These are phyloP conservation scores for Capsella bursapastoris DNA, from an alignment of 345 rosid species.

Conservation along the genomic window DNA sequence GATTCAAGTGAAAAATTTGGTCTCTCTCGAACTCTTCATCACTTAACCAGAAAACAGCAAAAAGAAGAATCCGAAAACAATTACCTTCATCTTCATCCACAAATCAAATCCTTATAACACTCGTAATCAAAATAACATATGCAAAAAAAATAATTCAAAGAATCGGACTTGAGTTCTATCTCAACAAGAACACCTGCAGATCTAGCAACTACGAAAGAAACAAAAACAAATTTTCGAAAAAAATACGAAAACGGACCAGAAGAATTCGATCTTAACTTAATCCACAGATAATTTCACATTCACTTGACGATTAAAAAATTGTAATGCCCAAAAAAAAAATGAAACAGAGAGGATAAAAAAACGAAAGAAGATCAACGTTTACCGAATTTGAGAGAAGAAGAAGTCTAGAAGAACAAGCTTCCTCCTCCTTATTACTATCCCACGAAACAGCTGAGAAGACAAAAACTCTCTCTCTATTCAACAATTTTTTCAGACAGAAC, in stretches of 20 bases:
- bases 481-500: constrained; percentile 27
- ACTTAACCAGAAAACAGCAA: neutral
- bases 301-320: constrained; percentile 6
- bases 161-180: constrained; percentile 12
- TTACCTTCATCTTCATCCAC: constrained; percentile 4
- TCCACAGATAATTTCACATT: constrained; percentile 9
- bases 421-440: neutral
- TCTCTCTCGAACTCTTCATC: too few relatives aligned
- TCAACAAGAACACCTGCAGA: constrained; percentile 10
- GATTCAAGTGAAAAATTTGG: constrained; percentile 49
- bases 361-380: constrained; percentile 16
- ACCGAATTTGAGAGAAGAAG: constrained; percentile 17
- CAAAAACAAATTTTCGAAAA: neutral
- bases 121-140: neutral
- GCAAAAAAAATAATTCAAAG: neutral
- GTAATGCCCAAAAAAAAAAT: constrained; percentile 8
- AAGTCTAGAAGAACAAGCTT: constrained; percentile 17
- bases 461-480: constrained; percentile 14
- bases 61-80: constrained; percentile 3
- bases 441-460: constrained; percentile 13
- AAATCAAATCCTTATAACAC: neutral
- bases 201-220: constrained; percentile 19
- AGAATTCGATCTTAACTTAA: constrained; percentile 7
- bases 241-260: neutral
- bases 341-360: constrained; percentile 3